phyloP scores from a whole-genome alignment of 2,329 filamentous ascomycete species.

The Tothia fuscella region DNA sequence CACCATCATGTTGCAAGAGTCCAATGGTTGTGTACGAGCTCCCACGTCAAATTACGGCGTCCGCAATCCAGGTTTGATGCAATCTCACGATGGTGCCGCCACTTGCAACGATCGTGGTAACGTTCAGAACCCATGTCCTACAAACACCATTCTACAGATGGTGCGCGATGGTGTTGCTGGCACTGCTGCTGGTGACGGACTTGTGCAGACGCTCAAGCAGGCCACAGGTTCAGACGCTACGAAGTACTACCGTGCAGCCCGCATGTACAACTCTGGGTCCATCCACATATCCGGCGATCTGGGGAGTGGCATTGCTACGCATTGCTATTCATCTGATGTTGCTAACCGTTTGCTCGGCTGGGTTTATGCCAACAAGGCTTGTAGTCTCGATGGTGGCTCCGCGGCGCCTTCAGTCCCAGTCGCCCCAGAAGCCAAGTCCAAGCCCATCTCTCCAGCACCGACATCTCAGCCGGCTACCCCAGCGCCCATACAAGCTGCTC shows the following conservation, averaged over 20 bases:
- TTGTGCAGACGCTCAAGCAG: slow-evolving; percentile 27
- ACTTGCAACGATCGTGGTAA: slow-evolving; percentile 25
- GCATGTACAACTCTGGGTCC: slow-evolving; percentile 39
- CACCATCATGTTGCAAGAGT: slow-evolving; percentile 35
- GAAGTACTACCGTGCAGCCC: slow-evolving; percentile 35
- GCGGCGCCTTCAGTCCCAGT: not conserved
- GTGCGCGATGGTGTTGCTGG: slow-evolving; percentile 33
- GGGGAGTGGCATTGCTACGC: slow-evolving; percentile 32
- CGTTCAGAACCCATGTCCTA: slow-evolving; percentile 28
- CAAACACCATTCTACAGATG: slow-evolving; percentile 27
- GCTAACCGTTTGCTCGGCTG: slow-evolving; percentile 29
- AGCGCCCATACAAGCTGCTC: slow-evolving; percentile 5
- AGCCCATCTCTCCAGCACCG: slow-evolving; percentile 4
- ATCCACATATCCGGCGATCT: slow-evolving; percentile 26
- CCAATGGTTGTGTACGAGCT: slow-evolving; percentile 34
- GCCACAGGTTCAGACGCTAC: slow-evolving; percentile 21
- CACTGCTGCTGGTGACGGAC: slow-evolving; percentile 30
- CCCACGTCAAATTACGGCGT: slow-evolving; percentile 30
- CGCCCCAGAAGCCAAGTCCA: slow-evolving; percentile 1
- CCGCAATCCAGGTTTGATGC: slow-evolving; percentile 37
- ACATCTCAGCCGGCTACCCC: slow-evolving; percentile 7
- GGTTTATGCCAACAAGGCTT: slow-evolving; percentile 9
- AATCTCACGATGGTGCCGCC: slow-evolving; percentile 29
- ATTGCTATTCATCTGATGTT: slow-evolving; percentile 40
- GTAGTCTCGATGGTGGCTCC: slow-evolving; percentile 5